A percentile compares a stretch with the other conserved stretches of the same genome.
Conservation (phyloP, 129 eudicot species). For the Cynara cardunculus region DNA sequence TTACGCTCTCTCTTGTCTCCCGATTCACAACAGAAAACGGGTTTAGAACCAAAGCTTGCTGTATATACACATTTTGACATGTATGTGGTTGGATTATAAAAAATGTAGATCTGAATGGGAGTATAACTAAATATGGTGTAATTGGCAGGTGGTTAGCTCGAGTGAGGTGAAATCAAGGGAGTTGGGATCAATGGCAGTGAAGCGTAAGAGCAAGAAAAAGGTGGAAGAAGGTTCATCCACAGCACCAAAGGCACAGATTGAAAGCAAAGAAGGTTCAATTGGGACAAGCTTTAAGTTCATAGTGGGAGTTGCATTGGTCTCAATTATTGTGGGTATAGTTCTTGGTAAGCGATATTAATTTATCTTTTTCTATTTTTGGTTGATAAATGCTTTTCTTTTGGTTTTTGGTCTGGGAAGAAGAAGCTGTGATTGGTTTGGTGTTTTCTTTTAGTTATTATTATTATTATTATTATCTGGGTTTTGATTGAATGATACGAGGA, state of each 20-base stretch:
- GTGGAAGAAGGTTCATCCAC: conserved; percentile 41
- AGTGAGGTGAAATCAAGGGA: conserved; percentile 58
- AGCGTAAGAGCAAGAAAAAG: conserved; percentile 75
- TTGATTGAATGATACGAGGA: conserved; percentile 18
- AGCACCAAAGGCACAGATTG: conserved; percentile 38
- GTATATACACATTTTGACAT: no score
- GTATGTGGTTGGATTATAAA: neutral
- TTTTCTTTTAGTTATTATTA: neutral
- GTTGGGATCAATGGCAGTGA: conserved; percentile 54
- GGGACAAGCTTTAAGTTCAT: conserved; percentile 56
- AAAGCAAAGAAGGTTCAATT: conserved; percentile 44
- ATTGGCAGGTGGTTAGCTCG: conserved; percentile 19
- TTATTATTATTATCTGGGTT: neutral
- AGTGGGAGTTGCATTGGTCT: conserved; percentile 76
- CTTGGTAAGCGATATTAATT: conserved; percentile 77
- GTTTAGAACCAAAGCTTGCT: no score
- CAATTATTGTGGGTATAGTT: conserved; percentile 69
- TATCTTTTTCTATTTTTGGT: conserved; percentile 9
- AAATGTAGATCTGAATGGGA: no score
- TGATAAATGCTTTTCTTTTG: neutral
- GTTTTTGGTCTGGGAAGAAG: neutral
- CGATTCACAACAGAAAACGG: no score
- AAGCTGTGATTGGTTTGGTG: conserved; percentile 25
- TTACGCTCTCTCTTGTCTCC: no score
- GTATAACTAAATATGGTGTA: no score